phyloP scores from a whole-genome alignment of 257 asterid species.

The Capsicum baccatum region DNA sequence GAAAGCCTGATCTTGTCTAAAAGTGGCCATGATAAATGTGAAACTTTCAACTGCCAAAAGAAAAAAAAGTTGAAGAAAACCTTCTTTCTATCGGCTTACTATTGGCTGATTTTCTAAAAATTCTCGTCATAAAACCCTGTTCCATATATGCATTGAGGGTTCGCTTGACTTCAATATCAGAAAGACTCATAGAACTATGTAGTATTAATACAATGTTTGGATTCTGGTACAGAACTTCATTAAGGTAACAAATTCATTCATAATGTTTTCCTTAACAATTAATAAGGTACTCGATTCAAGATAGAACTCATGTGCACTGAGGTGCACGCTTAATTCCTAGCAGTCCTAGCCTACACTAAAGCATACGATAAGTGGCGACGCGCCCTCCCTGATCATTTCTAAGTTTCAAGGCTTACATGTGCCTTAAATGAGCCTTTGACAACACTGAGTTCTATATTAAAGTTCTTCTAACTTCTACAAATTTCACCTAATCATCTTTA shows the following conservation, averaged over 20 bases:
- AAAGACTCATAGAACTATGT: neutral
- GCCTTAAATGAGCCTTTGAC: neutral
- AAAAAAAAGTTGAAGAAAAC: neutral
- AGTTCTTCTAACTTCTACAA: neutral
- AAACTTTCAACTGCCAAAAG: conserved; percentile 12
- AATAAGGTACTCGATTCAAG: neutral
- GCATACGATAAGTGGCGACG: neutral
- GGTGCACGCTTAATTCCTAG: neutral
- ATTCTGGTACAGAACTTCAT: neutral
- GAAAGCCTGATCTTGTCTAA: neutral
- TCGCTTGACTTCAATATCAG: neutral
- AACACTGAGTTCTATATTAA: neutral
- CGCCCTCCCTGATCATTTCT: neutral
- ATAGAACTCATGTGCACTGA: neutral
- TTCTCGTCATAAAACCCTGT: neutral
- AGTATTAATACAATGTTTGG: neutral
- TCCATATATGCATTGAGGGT: neutral
- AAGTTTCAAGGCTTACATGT: neutral
- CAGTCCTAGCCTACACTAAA: neutral
- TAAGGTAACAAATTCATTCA: neutral
- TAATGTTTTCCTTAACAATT: neutral
- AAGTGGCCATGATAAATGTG: neutral
- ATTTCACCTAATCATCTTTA: neutral
- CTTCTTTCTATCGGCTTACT: neutral
- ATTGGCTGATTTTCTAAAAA: neutral